These are phyloP conservation scores for Fusarium anthophilum DNA, from an alignment of 2,329 filamentous ascomycete genomes.

Conservation along the genomic window DNA sequence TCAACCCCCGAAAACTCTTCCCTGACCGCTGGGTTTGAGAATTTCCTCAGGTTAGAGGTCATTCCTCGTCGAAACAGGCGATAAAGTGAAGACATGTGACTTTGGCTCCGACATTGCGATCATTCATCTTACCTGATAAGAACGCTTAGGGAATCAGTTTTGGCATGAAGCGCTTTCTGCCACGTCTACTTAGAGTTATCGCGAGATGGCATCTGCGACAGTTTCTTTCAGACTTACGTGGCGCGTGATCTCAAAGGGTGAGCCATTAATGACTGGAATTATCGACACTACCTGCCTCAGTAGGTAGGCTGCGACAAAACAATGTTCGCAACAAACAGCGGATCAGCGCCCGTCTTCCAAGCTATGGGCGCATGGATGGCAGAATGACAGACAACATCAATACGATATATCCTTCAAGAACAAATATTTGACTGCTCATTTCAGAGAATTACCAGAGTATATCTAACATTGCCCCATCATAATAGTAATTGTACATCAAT, in stretches of 20 bases:
- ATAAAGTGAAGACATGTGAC: neutral
- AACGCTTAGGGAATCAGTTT: neutral
- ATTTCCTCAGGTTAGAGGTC: constrained; percentile 13
- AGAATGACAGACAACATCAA: neutral
- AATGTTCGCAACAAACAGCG: neutral
- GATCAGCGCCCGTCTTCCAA: neutral
- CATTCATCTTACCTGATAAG: neutral
- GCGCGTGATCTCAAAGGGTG: constrained; percentile 7
- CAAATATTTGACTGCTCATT: constrained; percentile 2
- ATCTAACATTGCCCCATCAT: constrained; percentile 21
- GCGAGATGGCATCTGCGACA: constrained; percentile 20
- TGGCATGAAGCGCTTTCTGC: neutral
- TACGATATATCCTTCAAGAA: neutral
- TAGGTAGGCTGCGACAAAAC: constrained; percentile 20
- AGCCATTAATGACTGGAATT: constrained; percentile 8
- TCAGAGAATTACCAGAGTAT: constrained; percentile 8
- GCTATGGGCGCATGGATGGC: neutral
- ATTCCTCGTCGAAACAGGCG: neutral
- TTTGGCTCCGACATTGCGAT: neutral
- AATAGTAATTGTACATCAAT: constrained; percentile 25
- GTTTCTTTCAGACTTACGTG: neutral
- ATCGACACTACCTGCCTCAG: neutral
- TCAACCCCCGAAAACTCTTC: constrained; percentile 31
- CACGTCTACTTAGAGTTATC: constrained; percentile 19
- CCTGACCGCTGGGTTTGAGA: constrained; percentile 15